A percentile compares a stretch with the other conserved stretches of the same genome.
Conservation (phyloP, 2,329 filamentous ascomycete genomes). For the Talaromyces piceae region DNA sequence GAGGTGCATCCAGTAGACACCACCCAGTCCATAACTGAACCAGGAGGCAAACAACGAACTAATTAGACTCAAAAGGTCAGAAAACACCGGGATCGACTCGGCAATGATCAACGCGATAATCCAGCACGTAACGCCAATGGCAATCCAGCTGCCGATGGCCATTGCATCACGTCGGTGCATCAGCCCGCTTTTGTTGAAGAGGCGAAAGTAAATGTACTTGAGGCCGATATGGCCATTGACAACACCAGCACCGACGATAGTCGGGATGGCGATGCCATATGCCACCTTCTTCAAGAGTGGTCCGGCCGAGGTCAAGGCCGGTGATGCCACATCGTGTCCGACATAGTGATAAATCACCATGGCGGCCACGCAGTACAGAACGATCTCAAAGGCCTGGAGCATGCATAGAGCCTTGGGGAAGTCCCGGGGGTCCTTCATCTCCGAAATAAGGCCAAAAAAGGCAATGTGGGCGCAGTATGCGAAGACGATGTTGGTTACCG, state of each 20-base stretch:
- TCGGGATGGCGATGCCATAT: constrained; percentile 61
- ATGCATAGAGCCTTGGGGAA: constrained; percentile 57
- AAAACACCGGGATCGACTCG: constrained; percentile 61
- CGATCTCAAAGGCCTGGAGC: constrained; percentile 52
- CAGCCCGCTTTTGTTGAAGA: constrained; percentile 53
- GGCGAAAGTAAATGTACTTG: constrained; percentile 58
- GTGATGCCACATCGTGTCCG: constrained; percentile 54
- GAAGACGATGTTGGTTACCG: constrained; percentile 63
- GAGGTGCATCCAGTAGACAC: constrained; percentile 43
- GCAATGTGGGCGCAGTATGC: constrained; percentile 63
- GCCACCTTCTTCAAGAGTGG: constrained; percentile 53
- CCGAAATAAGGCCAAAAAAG: constrained; percentile 59
- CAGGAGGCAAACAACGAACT: constrained; percentile 56
- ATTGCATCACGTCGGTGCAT: constrained; percentile 42
- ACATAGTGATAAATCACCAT: constrained; percentile 63
- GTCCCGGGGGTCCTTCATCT: constrained; percentile 54
- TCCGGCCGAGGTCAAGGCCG: constrained; percentile 58
- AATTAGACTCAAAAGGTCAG: constrained; percentile 55
- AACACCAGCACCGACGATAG: constrained; percentile 63
- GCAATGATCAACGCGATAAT: constrained; percentile 59
- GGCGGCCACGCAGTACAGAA: constrained; percentile 58
- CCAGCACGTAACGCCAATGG: constrained; percentile 50
- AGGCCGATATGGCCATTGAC: constrained; percentile 60
- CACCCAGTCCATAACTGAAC: constrained; percentile 50
- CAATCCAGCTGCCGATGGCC: constrained; percentile 53